Percentiles rank a stretch among this genome's conserved stretches.
phyloP scores from a whole-genome alignment of 2,329 filamentous ascomycete genomes.

The Pseudogymnoascus pannorum region DNA sequence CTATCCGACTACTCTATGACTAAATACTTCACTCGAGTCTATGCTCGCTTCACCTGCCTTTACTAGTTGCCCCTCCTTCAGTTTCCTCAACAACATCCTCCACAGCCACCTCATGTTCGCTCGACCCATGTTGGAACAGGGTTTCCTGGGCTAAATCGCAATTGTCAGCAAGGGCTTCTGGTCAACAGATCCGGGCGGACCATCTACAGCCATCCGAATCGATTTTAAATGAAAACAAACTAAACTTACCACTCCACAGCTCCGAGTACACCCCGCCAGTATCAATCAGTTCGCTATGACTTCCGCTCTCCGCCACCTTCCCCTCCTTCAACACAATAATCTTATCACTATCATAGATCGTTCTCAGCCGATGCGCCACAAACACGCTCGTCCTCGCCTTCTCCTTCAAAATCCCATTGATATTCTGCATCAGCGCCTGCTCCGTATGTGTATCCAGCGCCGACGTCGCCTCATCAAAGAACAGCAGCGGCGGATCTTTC shows the following conservation, averaged over 20 bases:
- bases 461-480: constrained; percentile 93
- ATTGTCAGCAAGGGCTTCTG: constrained; percentile 6
- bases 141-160: constrained; percentile 51
- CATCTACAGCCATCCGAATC: neutral
- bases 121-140: constrained; percentile 43
- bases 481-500: constrained; percentile 82
- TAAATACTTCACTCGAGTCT: neutral
- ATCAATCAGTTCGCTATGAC: constrained; percentile 77
- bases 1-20: neutral
- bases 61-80: neutral
- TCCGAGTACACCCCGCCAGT: constrained; percentile 74
- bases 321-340: constrained; percentile 88
- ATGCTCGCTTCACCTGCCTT: neutral
- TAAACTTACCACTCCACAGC: constrained; percentile 73
- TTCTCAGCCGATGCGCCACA: constrained; percentile 83
- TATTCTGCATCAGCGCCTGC: constrained; percentile 81
- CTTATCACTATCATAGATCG: constrained; percentile 86
- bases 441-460: constrained; percentile 92
- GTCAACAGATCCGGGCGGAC: neutral
- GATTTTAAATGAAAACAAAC: neutral
- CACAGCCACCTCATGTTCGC: constrained; percentile 28
- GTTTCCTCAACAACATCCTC: constrained; percentile 10
- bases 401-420: constrained; percentile 84
- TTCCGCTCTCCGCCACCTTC: constrained; percentile 79
- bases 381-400: constrained; percentile 89